Evolutionary conservation across 2,329 filamentous ascomycete species (phyloP), one percentile per base, ranked within the genome.

Genomic region (Trichophyton equinum): DNA sequence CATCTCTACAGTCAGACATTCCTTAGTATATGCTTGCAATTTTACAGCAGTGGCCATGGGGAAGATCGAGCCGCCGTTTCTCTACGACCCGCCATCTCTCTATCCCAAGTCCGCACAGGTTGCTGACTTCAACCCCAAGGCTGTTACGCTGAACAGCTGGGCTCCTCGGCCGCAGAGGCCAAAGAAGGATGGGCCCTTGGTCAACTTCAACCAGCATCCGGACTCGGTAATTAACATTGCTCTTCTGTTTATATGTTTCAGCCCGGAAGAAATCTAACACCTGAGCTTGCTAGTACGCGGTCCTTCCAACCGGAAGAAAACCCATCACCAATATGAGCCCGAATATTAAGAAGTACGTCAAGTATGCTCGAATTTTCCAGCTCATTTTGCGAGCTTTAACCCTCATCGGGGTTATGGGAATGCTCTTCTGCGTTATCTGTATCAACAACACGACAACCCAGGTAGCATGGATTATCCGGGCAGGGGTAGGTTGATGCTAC

Each of bases 151-250:
- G 70, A 87, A 89, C 64, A 92, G 88, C 75, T 88, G 83, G 78
- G 77, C 84, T 69, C 81, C 83, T 11, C 82, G 83, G 60, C 71
- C 73, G 46, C 78, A 75, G 27, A 85, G 81, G 68, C 79, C 82
- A 47, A 86, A 87, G 78, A 81, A 80, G 51, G 79, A 88, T 59
- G 91, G 90, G 0, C 91, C 90, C 11, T 76, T 95, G 65, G 76
- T 96, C 64, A 82, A 87, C 62, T 87, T 96, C 78, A 94, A 95
- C 73, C 81, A 83, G 62, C 91, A 96, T 73, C 91, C 91, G 1
- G 91, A 96, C 69, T 75, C 75, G 18, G 86, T 90, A 80, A 70
- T 84, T 76, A 18, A 9, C 30, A 4, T 20, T 15, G 6, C 36
- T 9, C 27, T 15, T 9, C 18, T 8, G 11, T 18, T n/a, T 40